These are phyloP conservation scores for Populus pruinosa DNA, from an alignment of 345 rosid genomes.

Conservation along the genomic window DNA sequence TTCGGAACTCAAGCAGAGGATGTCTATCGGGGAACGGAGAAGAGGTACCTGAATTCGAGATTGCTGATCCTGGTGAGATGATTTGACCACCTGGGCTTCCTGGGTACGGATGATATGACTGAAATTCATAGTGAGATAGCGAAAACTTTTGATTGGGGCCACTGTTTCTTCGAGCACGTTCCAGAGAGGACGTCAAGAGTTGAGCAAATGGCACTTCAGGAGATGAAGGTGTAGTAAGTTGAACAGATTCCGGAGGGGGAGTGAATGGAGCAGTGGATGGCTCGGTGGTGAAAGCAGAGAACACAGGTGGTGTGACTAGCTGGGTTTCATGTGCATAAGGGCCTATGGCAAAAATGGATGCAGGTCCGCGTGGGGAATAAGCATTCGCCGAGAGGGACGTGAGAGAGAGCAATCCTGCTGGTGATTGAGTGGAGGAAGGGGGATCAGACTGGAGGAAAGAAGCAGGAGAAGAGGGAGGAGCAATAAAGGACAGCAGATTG, in stretches of 20 bases:
- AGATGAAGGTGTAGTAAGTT: constrained; percentile 79
- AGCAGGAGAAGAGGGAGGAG: constrained; percentile 97
- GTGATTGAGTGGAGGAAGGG: constrained; percentile 74
- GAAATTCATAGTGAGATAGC: constrained; percentile 66
- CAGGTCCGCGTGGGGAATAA: constrained; percentile 63
- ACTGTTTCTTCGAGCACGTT: constrained; percentile 66
- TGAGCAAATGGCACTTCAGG: constrained; percentile 97
- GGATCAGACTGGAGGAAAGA: constrained; percentile 86
- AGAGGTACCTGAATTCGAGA: constrained; percentile 79
- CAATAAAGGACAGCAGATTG: constrained; percentile 59
- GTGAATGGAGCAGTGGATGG: constrained; percentile 93
- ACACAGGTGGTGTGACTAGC: constrained; percentile 88
- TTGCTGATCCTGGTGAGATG: constrained; percentile 74
- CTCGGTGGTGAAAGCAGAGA: constrained; percentile 85
- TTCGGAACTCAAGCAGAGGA: constrained; percentile 53
- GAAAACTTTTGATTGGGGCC: constrained; percentile 57
- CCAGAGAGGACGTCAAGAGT: constrained; percentile 79
- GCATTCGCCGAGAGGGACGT: constrained; percentile 48
- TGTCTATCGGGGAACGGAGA: constrained; percentile 79
- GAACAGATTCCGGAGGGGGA: constrained; percentile 87
- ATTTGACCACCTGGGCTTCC: constrained; percentile 84
- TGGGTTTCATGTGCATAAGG: constrained; percentile 97
- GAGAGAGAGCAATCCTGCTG: constrained; percentile 57
- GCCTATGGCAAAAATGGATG: constrained; percentile 71
- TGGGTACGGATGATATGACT: constrained; percentile 53